Conservation (phyloP, 305 asterid genomes). For the Plantago lanceolata region DNA sequence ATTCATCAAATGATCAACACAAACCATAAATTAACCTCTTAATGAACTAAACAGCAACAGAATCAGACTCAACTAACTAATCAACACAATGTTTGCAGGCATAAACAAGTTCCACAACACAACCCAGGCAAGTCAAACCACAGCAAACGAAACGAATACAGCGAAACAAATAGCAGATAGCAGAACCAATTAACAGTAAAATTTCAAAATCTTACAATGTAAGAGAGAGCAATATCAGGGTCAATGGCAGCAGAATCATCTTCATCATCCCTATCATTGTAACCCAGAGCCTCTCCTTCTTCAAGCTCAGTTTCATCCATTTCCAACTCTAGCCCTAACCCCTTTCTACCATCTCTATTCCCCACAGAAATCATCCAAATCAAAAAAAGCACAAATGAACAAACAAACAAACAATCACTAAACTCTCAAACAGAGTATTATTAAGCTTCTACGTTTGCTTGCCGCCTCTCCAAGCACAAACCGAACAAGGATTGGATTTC, state of each 20-base stretch:
- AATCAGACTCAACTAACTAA: background rate
- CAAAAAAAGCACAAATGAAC: slow-evolving; percentile 8
- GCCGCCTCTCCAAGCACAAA: slow-evolving; percentile 34
- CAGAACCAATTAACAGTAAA: slow-evolving; percentile 19
- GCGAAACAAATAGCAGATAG: slow-evolving; percentile 18
- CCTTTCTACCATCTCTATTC: slow-evolving; percentile 72
- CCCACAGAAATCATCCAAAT: slow-evolving; percentile 72
- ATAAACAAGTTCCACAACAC: slow-evolving; percentile 21
- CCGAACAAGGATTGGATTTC: slow-evolving; percentile 15
- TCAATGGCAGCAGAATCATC: slow-evolving; percentile 64
- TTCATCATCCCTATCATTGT: slow-evolving; percentile 37
- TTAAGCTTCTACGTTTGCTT: background rate
- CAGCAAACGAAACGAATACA: slow-evolving; percentile 6
- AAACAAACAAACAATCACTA: slow-evolving; percentile 8
- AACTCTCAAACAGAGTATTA: slow-evolving; percentile 28
- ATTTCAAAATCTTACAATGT: slow-evolving; percentile 57
- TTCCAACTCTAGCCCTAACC: slow-evolving; percentile 57
- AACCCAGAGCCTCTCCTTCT: slow-evolving; percentile 85
- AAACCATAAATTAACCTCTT: slow-evolving; percentile 21
- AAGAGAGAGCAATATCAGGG: slow-evolving; percentile 93
- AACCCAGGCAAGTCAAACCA: too few species aligned
- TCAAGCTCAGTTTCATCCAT: slow-evolving; percentile 78
- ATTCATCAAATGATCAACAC: background rate
- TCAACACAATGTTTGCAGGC: background rate
- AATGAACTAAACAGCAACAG: background rate